These are phyloP conservation scores for Daldinia loculata DNA, from an alignment of 495 filamentous ascomycete genomes.

Conservation along the genomic window DNA sequence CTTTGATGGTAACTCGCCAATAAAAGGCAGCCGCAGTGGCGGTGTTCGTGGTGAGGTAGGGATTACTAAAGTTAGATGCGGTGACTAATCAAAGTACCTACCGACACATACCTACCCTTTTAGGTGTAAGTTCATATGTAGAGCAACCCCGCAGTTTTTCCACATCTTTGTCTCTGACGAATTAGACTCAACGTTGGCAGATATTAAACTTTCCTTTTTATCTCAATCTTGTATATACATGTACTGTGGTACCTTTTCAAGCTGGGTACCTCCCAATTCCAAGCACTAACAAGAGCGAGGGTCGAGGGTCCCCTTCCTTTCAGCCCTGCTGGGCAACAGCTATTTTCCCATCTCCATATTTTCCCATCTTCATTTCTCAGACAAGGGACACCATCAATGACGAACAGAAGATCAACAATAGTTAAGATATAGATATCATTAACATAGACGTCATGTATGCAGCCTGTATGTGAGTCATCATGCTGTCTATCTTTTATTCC, in stretches of 20 bases:
- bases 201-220: background rate
- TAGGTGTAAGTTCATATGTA: background rate
- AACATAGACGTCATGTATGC: slow-evolving; percentile 33
- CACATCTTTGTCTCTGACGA: slow-evolving; percentile 25
- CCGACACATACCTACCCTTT: background rate
- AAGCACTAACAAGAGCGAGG: too few species aligned
- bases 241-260: background rate
- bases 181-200: background rate
- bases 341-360: background rate
- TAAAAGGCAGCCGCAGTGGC: slow-evolving; percentile 27
- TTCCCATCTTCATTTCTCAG: background rate
- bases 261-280: background rate
- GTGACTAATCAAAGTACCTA: background rate
- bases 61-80: background rate
- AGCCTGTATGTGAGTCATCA: slow-evolving; percentile 37
- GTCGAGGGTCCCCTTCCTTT: slow-evolving; percentile 15
- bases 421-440: slow-evolving; percentile 1
- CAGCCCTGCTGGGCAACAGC: slow-evolving; percentile 34
- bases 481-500: slow-evolving; percentile 5
- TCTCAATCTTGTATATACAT: background rate
- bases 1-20: slow-evolving; percentile 26
- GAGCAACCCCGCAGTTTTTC: slow-evolving; percentile 35
- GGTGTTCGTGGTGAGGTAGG: slow-evolving; percentile 5
- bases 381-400: background rate
- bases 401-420: background rate